Conservation (phyloP, 1,139 yeast species). For the Saccharomycopsis crataegensis region DNA sequence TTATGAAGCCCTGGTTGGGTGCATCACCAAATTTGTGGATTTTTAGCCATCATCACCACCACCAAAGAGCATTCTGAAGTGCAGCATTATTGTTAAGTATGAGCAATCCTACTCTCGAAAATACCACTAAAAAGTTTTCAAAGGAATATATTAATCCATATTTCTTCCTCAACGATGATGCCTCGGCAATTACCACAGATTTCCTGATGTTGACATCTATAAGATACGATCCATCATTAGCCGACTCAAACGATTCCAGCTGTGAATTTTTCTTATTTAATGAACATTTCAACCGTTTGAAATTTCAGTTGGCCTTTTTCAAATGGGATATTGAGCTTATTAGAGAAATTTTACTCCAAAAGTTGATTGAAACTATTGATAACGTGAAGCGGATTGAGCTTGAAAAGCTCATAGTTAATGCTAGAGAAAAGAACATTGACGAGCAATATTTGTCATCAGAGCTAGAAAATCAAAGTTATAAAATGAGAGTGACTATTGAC, state of each 20-base stretch:
- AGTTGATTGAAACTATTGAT: conserved; percentile 28
- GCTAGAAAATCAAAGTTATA: conserved; percentile 34
- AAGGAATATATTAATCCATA: not conserved
- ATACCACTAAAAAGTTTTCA: not conserved
- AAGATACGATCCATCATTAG: conserved; percentile 56
- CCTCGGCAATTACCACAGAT: conserved; percentile 23
- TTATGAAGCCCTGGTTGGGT: no score
- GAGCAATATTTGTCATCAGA: no score
- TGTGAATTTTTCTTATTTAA: conserved; percentile 50
- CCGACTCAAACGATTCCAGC: not conserved
- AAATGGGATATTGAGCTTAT: conserved; percentile 40
- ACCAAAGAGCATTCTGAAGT: no score
- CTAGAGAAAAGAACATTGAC: no score
- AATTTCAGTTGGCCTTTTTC: conserved; percentile 49
- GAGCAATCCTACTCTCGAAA: no score
- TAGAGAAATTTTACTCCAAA: conserved; percentile 35
- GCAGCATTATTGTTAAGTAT: no score
- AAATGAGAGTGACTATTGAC: conserved; percentile 49
- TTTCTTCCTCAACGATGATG: conserved; percentile 8
- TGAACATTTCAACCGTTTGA: conserved; percentile 57
- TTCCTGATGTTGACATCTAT: conserved; percentile 62
- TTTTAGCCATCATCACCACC: no score
- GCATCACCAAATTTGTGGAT: no score
- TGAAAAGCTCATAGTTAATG: conserved; percentile 24
- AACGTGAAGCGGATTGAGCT: conserved; percentile 26